Evolutionary conservation across 441 rosid species (phyloP), one percentile per base, ranked within the genome.

Genomic region (Euphorbia schlechtendalii): DNA sequence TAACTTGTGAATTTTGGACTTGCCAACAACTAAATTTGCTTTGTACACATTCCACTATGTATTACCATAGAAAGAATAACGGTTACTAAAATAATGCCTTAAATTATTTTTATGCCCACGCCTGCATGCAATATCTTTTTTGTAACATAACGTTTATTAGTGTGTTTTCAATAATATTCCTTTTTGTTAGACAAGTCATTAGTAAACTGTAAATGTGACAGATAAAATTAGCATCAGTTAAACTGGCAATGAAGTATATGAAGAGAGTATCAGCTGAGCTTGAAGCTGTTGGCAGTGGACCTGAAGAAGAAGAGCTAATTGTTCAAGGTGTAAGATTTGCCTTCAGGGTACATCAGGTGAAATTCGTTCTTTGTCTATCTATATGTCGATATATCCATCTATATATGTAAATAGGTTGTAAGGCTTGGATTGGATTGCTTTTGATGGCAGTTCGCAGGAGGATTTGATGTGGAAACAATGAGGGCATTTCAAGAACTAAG

Each of bases 311-410:
- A 65, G 99, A 90, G 76, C 80, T 93, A 43, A 83, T 90, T 2
- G 93, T 93, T 10, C 96, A 93, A 79, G 92, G 96, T 0, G 97
- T 93, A 51, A 62, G 96, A 66, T 93, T 90, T 13, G 99, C 99
- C 0, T 93, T 93, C 81, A 95, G 99, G 53, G 99, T 93, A 14
- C 99, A 93, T 74, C 99, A 93, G 97, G 99, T 93, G 59, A 81
- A 53, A 32, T 25, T 12, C 18, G 1, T 4, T 32, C 24, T 11
- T 27, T 14, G 0, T 48, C 8, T 45, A 14, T 45, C 51, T 15
- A 45, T 45, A 1, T n/a, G n/a, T n/a, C n/a, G n/a, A n/a, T n/a
- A n/a, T n/a, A n/a, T n/a, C n/a, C 2, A 9, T 48, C 53, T 18
- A 48, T 48, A 10, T 48, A 48, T 46, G 3, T 46, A 46, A 17